These are phyloP conservation scores for Metschnikowia gelsemii DNA, from an alignment of 805 yeast species.

Conservation along the genomic window DNA sequence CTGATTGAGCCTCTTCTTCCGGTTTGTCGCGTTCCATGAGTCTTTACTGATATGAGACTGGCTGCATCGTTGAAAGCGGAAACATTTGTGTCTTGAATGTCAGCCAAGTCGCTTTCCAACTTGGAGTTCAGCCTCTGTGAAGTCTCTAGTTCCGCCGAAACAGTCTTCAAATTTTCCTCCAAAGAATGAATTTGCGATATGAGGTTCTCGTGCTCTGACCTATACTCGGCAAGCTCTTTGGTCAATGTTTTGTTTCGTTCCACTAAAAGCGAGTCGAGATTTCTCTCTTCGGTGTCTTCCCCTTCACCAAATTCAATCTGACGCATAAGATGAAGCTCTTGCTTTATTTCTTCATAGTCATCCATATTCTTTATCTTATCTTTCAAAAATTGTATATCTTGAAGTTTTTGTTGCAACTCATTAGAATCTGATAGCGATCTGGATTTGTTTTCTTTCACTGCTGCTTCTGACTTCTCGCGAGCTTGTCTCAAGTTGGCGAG, in stretches of 20 bases:
- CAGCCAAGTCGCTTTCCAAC: conserved; percentile 72
- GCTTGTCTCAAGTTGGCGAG: conserved; percentile 57
- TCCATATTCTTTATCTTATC: conserved; percentile 48
- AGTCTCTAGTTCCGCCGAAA: conserved; percentile 39
- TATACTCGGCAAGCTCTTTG: conserved; percentile 61
- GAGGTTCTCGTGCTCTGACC: conserved; percentile 57
- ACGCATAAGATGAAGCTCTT: conserved; percentile 68
- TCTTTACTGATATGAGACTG: conserved; percentile 64
- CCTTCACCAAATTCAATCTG: conserved; percentile 70
- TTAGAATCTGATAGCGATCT: conserved; percentile 40
- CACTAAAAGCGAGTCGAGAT: conserved; percentile 59
- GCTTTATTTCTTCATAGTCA: conserved; percentile 80
- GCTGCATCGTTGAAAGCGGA: conserved; percentile 54
- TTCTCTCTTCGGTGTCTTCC: conserved; percentile 29
- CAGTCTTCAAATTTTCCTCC: conserved; percentile 33
- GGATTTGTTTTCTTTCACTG: conserved; percentile 27
- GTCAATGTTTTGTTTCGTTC: conserved; percentile 72
- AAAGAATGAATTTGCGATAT: conserved; percentile 40
- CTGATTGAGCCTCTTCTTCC: conserved; percentile 28
- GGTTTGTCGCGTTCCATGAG: conserved; percentile 31
- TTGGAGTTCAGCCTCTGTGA: conserved; percentile 51
- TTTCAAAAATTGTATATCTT: conserved; percentile 52
- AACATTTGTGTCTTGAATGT: conserved; percentile 45
- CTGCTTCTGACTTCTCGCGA: conserved; percentile 30
- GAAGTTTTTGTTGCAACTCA: conserved; percentile 48